These are phyloP conservation scores for Chrysoporthe deuterocubensis DNA, from an alignment of 2,329 filamentous ascomycete species.

Conservation along the genomic window DNA sequence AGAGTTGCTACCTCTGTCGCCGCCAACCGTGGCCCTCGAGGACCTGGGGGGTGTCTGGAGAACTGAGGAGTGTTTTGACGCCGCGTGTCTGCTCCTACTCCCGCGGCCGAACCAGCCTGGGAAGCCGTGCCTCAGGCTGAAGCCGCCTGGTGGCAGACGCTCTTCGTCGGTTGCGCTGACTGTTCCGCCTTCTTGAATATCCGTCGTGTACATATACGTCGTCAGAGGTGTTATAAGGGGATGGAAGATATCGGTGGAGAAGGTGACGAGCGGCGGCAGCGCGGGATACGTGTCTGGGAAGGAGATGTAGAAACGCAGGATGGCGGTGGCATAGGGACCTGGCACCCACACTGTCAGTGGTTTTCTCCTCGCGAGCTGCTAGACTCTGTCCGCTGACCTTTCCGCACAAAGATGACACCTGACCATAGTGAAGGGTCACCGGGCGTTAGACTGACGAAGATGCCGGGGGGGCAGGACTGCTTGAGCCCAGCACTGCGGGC, in stretches of 20 bases:
- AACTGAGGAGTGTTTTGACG: slow-evolving; percentile 40
- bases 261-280: slow-evolving; percentile 82
- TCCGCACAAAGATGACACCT: slow-evolving; percentile 88
- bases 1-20: slow-evolving; percentile 31
- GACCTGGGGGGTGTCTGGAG: slow-evolving; percentile 34
- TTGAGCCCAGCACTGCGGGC: slow-evolving; percentile 73
- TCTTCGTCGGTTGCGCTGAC: slow-evolving; percentile 85
- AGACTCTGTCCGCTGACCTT: slow-evolving; percentile 59
- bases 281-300: slow-evolving; percentile 82
- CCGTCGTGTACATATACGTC: slow-evolving; percentile 91
- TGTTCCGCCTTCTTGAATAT: slow-evolving; percentile 73
- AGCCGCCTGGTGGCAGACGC: slow-evolving; percentile 82
- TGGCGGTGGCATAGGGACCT: slow-evolving; percentile 88
- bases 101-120: slow-evolving; percentile 82
- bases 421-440: slow-evolving; percentile 84
- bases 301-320: slow-evolving; percentile 87
- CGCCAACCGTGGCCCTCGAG: slow-evolving; percentile 28
- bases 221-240: slow-evolving; percentile 89
- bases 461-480: slow-evolving; percentile 79
- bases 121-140: slow-evolving; percentile 89
- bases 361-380: slow-evolving; percentile 25
- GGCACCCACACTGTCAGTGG: not conserved
- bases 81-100: slow-evolving; percentile 50
- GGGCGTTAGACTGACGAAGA: slow-evolving; percentile 84
- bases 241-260: slow-evolving; percentile 93